A percentile compares a stretch with the other conserved stretches of the same genome.
Evolutionary conservation across 495 filamentous ascomycete genomes (phyloP).

Genomic region (Opeltia flavorubescens): DNA sequence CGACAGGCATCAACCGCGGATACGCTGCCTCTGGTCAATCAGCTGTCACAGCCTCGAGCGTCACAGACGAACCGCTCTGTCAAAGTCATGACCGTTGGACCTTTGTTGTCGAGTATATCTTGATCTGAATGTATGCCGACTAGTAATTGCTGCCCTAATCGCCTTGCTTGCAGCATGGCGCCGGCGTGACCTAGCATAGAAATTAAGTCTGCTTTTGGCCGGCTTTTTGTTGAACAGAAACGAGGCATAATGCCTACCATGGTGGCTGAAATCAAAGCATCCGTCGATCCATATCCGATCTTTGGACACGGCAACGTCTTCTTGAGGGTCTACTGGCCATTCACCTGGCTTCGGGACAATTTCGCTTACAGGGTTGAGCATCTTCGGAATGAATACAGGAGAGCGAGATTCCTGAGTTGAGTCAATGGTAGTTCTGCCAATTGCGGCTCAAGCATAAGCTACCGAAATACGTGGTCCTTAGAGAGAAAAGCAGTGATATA

Average conservation of each 20-base stretch:
- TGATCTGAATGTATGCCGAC: constrained; percentile 93
- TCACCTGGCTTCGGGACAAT: constrained; percentile 25
- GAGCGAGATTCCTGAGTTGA: not conserved
- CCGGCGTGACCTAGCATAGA: constrained; percentile 66
- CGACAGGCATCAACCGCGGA: constrained; percentile 86
- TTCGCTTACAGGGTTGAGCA: not conserved
- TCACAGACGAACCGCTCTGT: constrained; percentile 53
- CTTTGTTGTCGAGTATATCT: constrained; percentile 90
- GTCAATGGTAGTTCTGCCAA: too few relatives aligned
- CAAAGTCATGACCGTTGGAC: constrained; percentile 91
- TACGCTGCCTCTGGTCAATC: constrained; percentile 29
- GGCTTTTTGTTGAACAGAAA: not conserved
- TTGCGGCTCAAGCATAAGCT: too few relatives aligned
- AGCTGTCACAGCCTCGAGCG: constrained; percentile 6
- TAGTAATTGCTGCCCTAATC: constrained; percentile 69
- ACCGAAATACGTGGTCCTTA: too few relatives aligned
- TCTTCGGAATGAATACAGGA: not conserved
- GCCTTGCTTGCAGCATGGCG: constrained; percentile 86
- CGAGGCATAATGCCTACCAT: constrained; percentile 41
- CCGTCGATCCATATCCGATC: constrained; percentile 93
- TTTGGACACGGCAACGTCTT: constrained; percentile 44
- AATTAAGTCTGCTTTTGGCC: not conserved
- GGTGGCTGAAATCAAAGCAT: constrained; percentile 97
- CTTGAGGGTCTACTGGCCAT: constrained; percentile 55
- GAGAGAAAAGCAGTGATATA: too few relatives aligned